Evolutionary conservation across 2,329 filamentous ascomycete genomes (phyloP), one percentile per base, ranked within the genome.

Genomic region (Graphiopsis chlorocephala): DNA sequence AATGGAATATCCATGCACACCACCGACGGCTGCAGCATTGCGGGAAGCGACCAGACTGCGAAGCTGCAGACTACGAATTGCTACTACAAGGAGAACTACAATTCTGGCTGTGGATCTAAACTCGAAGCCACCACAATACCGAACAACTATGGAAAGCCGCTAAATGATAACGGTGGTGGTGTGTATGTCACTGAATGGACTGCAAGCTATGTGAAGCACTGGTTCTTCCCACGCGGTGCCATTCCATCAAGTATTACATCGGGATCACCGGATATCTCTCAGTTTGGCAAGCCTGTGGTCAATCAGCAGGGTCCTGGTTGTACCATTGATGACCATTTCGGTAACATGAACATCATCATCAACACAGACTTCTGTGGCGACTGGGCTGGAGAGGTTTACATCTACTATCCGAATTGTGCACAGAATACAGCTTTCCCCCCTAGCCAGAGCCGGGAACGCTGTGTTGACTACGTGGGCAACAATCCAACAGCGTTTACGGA

Each of bases 271-370:
- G 82, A 90, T 69, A 85, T 88, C 0, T 83, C 81, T 56, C 78
- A 78, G 2, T 91, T 89, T 84, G 88, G 87, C 17, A 79, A 76
- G 2, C 86, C 89, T 0, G 71, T 84, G 7, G 87, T 88, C 1
- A 88, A 90, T 66, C 90, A 90, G 73, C 88, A 73, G 67, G 77
- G 75, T 11, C 50, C 61, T 17, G 64, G 63, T 23, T 80, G 78
- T 61, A 65, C 75, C 31, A 76, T 79, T 61, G 71, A 78, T 69
- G 50, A 67, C 23, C 71, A 77, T 53, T 79, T 80, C 64, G 65
- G 53, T 6, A 75, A 78, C 64, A 75, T 78, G 68, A 73, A 72
- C 57, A 74, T 79, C 50, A 74, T 79, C 65, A 73, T 78, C 68
- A 76, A 78, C 60, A 78, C 73, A 26, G 77, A 77, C 52, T 78